These are phyloP conservation scores for Ascochyta lentis DNA, from an alignment of 2,329 filamentous ascomycete species.

Conservation along the genomic window DNA sequence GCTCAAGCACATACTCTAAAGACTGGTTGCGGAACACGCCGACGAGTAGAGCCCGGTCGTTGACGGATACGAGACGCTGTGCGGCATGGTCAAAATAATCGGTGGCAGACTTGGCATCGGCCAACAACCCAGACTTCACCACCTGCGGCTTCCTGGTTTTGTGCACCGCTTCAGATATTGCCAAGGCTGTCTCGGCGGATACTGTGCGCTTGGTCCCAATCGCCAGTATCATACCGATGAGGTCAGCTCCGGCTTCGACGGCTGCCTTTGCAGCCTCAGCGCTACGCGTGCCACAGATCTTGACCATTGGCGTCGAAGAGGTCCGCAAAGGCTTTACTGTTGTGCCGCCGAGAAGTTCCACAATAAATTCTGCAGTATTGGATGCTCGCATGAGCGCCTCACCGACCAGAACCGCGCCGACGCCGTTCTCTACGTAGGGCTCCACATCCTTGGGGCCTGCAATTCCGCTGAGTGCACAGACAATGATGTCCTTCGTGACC, in stretches of 20 bases:
- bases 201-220: conserved; percentile 82
- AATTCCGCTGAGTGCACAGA: conserved; percentile 95
- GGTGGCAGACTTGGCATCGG: conserved; percentile 50
- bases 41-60: conserved; percentile 75
- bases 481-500: conserved; percentile 83
- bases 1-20: conserved; percentile 78
- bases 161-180: conserved; percentile 82
- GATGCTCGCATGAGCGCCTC: conserved; percentile 94
- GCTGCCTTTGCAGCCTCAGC: conserved; percentile 81
- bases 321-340: conserved; percentile 21
- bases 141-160: conserved; percentile 50
- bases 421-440: conserved; percentile 85
- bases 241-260: conserved; percentile 84
- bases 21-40: conserved; percentile 95
- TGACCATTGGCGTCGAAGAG: conserved; percentile 67
- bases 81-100: conserved; percentile 75
- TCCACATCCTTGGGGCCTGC: conserved; percentile 86
- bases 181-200: conserved; percentile 75
- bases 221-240: conserved; percentile 92
- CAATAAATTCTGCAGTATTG: conserved; percentile 82
- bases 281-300: conserved; percentile 92
- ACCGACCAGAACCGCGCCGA: conserved; percentile 91
- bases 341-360: conserved; percentile 73
- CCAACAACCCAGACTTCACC: conserved; percentile 29
- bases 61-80: conserved; percentile 55